These are phyloP conservation scores for Prunus yedoensis DNA, from an alignment of 331 rosid species.

Conservation along the genomic window DNA sequence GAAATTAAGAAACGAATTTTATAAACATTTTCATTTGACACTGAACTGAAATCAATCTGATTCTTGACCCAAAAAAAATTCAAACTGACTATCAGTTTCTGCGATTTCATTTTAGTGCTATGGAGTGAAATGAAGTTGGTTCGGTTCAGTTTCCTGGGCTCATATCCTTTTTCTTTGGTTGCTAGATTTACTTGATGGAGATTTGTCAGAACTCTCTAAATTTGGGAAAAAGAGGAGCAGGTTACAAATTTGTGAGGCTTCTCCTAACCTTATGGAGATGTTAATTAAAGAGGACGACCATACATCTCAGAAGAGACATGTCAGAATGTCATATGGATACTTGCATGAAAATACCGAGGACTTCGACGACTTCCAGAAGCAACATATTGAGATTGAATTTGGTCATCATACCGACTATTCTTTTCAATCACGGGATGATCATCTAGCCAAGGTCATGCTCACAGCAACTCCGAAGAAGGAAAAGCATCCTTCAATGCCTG, in stretches of 20 bases:
- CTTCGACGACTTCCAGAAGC: slow-evolving; percentile 35
- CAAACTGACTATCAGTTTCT: background rate
- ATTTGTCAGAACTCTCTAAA: slow-evolving; percentile 27
- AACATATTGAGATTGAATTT: slow-evolving; percentile 35
- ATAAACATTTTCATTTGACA: background rate
- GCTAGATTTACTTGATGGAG: slow-evolving; percentile 46
- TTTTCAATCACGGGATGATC: slow-evolving; percentile 39
- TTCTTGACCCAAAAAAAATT: too few species aligned
- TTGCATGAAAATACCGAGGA: slow-evolving; percentile 26
- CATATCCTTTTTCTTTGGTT: slow-evolving; percentile 12
- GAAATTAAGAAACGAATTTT: slow-evolving; percentile 32
- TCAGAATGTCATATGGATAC: slow-evolving; percentile 30
- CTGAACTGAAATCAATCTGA: background rate
- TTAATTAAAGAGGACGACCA: slow-evolving; percentile 41
- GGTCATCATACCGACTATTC: slow-evolving; percentile 35
- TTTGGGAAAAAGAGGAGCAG: slow-evolving; percentile 28
- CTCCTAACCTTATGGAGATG: slow-evolving; percentile 41
- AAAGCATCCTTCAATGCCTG: slow-evolving; percentile 27
- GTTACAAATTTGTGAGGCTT: slow-evolving; percentile 34
- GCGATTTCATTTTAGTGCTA: background rate
- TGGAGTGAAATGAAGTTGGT: slow-evolving; percentile 12
- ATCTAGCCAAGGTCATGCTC: slow-evolving; percentile 40
- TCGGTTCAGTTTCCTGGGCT: slow-evolving; percentile 33
- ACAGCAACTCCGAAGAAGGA: slow-evolving; percentile 28
- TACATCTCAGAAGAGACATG: slow-evolving; percentile 33